phyloP scores from a whole-genome alignment of 768 basidiomycete species.

The Thelephora ganbajun region DNA sequence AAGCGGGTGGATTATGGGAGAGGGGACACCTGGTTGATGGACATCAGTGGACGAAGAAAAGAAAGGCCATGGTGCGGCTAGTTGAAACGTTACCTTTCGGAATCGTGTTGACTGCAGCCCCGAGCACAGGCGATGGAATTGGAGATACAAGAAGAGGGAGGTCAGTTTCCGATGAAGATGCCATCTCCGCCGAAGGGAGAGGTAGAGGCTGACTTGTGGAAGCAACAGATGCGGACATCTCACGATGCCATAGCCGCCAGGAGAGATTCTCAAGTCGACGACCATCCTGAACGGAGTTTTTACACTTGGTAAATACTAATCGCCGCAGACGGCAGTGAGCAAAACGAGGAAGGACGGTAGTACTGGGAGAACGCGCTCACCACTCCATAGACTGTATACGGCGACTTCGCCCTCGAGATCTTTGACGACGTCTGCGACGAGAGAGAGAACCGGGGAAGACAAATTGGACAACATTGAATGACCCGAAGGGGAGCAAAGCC shows the following conservation, averaged over 20 bases:
- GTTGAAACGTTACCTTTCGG: not conserved
- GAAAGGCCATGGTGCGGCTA: not conserved
- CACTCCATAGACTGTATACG: constrained; percentile 51
- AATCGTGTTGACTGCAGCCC: not conserved
- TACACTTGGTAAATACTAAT: constrained; percentile 76
- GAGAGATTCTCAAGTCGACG: constrained; percentile 74
- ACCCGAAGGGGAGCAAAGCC: not conserved
- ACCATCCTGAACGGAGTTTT: constrained; percentile 68
- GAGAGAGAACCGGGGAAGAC: constrained; percentile 50
- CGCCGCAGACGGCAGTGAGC: constrained; percentile 4
- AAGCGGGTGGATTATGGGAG: not conserved
- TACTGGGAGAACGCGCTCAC: constrained; percentile 25
- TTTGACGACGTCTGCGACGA: constrained; percentile 50
- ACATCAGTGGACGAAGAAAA: not conserved
- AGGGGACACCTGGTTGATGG: not conserved
- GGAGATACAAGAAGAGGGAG: not conserved
- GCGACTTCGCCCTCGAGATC: constrained; percentile 60
- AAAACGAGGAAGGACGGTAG: not conserved
- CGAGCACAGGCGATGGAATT: not conserved
- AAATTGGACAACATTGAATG: constrained; percentile 34
- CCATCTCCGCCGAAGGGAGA: constrained; percentile 9
- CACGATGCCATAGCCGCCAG: constrained; percentile 74
- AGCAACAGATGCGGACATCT: constrained; percentile 29
- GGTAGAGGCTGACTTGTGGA: constrained; percentile 10
- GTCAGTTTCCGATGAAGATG: not conserved